phyloP scores from a whole-genome alignment of 768 basidiomycete genomes.

The Lactifluus echinatus region DNA sequence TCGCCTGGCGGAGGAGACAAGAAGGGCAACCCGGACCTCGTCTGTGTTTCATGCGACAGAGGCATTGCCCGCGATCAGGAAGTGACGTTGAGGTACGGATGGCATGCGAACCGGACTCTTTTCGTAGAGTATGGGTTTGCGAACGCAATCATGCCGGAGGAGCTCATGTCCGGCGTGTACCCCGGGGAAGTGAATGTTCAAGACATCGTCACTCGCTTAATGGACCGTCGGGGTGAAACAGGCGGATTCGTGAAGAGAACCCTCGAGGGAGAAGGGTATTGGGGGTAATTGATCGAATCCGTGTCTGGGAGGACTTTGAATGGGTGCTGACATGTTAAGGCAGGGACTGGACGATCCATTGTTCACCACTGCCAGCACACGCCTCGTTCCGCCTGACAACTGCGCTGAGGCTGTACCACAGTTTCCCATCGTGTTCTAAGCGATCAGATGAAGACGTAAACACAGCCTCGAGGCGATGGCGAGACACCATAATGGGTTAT shows the following conservation, averaged over 20 bases:
- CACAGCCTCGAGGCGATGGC: slow-evolving; percentile 40
- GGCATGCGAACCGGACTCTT: slow-evolving; percentile 66
- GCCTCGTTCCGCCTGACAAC: slow-evolving; percentile 77
- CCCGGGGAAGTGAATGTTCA: slow-evolving; percentile 59
- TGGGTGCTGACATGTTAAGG: neutral
- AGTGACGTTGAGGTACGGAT: slow-evolving; percentile 70
- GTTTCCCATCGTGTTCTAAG: slow-evolving; percentile 28
- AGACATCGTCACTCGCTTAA: slow-evolving; percentile 40
- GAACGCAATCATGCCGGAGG: slow-evolving; percentile 29
- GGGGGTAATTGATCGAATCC: slow-evolving; percentile 49
- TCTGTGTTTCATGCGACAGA: slow-evolving; percentile 36
- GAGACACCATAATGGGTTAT: slow-evolving; percentile 35
- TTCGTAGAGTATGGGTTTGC: slow-evolving; percentile 92
- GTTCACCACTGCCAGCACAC: slow-evolving; percentile 47
- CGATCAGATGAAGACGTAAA: slow-evolving; percentile 24
- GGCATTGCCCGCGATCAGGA: slow-evolving; percentile 48
- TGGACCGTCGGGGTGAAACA: slow-evolving; percentile 34
- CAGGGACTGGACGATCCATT: slow-evolving; percentile 78
- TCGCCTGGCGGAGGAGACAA: neutral
- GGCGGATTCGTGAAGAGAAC: slow-evolving; percentile 42
- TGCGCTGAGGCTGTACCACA: slow-evolving; percentile 57
- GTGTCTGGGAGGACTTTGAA: neutral
- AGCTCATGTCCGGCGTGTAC: slow-evolving; percentile 24
- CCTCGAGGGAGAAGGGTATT: slow-evolving; percentile 63
- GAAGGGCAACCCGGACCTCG: slow-evolving; percentile 37